Base-by-base conservation (phyloP, 441 rosid species). In the Melastoma candidum region DNA sequence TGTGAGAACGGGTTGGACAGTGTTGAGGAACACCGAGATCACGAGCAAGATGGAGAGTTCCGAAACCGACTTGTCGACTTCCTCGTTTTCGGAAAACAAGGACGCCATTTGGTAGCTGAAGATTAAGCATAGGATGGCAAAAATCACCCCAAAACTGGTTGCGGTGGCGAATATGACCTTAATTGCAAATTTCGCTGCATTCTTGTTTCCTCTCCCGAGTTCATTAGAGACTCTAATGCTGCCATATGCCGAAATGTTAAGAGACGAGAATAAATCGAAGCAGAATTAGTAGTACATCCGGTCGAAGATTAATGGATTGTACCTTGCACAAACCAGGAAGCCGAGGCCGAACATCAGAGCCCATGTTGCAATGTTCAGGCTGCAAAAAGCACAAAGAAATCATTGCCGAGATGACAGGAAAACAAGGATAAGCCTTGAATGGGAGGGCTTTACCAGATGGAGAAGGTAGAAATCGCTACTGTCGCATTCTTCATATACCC, bases 1-100 rank as follows among this genome's bases (percentile, higher is more conserved):
- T 36, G 56, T 52, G 26, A 52, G 56, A 52, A 52, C 56, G 7
- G 56, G 56, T 26, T 52, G 56, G 56, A 52, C 56, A 12, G n/a
- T 52, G 56, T 52, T 52, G 26, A 52, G 41, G 56, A 52, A 52
- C 26, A 52, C 56, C 0, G 56, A 52, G 17, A 52, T 7, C 4
- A 26, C 56, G 22, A 52, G 56, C 24, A 52, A 44, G 45, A 29
- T 13, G 41, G 56, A 52, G 26, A 52, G 56, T 52, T 52, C 36
- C 7, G 36, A 29, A 29, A 29, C 36, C 0, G 36, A 29, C 36
- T 3, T 1, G 2, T 29, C 36, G 7, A 29, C 7, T 29, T 29
- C 36, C 5, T 29, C 7, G 2, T 29, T 29, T 26, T 62, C 51
- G 7, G 36, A 3, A 3, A 29, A 29, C 36, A 29, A 29, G 36